These are phyloP conservation scores for Kodamaea jinghongensis DNA, from an alignment of 805 yeast genomes.

Conservation along the genomic window DNA sequence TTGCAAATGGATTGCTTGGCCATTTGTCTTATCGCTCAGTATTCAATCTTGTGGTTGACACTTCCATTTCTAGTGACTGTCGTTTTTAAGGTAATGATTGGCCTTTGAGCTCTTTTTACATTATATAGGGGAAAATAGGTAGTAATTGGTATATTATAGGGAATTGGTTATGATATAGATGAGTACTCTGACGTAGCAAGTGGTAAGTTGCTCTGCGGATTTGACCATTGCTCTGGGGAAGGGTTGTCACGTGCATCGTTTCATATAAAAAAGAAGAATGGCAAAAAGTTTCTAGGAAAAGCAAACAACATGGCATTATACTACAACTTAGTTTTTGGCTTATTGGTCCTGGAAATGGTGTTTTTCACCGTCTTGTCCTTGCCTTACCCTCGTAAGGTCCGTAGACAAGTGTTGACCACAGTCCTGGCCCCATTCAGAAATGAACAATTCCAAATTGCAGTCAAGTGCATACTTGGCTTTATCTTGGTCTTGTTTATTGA, in stretches of 20 bases:
- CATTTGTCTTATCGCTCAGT: slow-evolving; percentile 69
- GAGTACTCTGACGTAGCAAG: no score
- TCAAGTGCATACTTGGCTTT: slow-evolving; percentile 81
- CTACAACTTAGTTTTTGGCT: slow-evolving; percentile 60
- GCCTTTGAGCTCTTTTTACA: slow-evolving; percentile 18
- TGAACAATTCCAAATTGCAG: slow-evolving; percentile 68
- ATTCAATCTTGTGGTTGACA: slow-evolving; percentile 62
- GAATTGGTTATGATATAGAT: no score
- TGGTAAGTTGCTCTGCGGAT: no score
- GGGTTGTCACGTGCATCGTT: no score
- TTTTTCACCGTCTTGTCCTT: slow-evolving; percentile 76
- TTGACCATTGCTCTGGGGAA: no score
- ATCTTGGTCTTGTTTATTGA: slow-evolving; percentile 82
- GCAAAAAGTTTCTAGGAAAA: not conserved
- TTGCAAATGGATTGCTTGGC: slow-evolving; percentile 86
- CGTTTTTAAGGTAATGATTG: slow-evolving; percentile 51
- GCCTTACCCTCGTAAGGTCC: slow-evolving; percentile 76
- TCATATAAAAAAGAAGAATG: no score
- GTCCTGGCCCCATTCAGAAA: slow-evolving; percentile 68
- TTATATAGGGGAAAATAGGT: no score
- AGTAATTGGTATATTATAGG: no score
- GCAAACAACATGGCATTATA: slow-evolving; percentile 38
- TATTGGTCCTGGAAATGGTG: slow-evolving; percentile 74
- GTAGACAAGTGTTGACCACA: slow-evolving; percentile 63
- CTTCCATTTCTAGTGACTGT: slow-evolving; percentile 76